These are phyloP conservation scores for Penicillium sp. DNA, from an alignment of 2,329 filamentous ascomycete species.

Conservation along the genomic window DNA sequence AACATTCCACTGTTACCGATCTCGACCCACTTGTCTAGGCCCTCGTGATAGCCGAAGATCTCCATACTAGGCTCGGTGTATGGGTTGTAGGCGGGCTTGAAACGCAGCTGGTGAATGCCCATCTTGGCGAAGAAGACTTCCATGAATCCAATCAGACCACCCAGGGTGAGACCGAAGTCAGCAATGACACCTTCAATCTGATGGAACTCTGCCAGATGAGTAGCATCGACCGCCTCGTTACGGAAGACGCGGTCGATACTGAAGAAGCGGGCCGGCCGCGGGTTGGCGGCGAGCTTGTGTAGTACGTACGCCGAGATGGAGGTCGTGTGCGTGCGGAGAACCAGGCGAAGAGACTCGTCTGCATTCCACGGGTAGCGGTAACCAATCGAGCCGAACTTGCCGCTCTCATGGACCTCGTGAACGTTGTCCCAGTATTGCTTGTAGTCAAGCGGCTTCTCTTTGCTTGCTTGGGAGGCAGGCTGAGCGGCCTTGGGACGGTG, in stretches of 20 bases:
- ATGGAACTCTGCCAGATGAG: constrained; percentile 96
- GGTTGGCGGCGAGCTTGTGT: constrained; percentile 79
- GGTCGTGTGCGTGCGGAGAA: constrained; percentile 94
- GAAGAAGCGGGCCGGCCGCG: constrained; percentile 90
- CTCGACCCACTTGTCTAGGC: constrained; percentile 86
- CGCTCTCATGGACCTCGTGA: constrained; percentile 79
- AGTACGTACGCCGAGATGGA: constrained; percentile 88
- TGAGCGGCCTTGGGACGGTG: constrained; percentile 41
- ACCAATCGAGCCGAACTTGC: constrained; percentile 91
- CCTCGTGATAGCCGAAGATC: constrained; percentile 93
- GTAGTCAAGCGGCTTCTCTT: constrained; percentile 61
- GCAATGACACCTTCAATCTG: constrained; percentile 98
- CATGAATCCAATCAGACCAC: constrained; percentile 91
- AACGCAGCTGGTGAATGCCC: constrained; percentile 81
- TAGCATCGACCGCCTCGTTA: constrained; percentile 95
- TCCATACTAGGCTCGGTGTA: constrained; percentile 98
- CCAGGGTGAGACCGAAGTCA: constrained; percentile 88
- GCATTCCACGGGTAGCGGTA: constrained; percentile 93
- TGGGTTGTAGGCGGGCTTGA: constrained; percentile 96
- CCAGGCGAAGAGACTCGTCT: constrained; percentile 80
- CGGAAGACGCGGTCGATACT: constrained; percentile 98
- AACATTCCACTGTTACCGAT: constrained; percentile 99
- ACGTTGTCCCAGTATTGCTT: constrained; percentile 86
- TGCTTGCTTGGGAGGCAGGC: constrained; percentile 43
- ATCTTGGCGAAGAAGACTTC: constrained; percentile 95